A percentile compares a stretch with the other conserved stretches of the same genome.
Conservation (phyloP, 2,329 filamentous ascomycete genomes). For the Microdochium nivale region DNA sequence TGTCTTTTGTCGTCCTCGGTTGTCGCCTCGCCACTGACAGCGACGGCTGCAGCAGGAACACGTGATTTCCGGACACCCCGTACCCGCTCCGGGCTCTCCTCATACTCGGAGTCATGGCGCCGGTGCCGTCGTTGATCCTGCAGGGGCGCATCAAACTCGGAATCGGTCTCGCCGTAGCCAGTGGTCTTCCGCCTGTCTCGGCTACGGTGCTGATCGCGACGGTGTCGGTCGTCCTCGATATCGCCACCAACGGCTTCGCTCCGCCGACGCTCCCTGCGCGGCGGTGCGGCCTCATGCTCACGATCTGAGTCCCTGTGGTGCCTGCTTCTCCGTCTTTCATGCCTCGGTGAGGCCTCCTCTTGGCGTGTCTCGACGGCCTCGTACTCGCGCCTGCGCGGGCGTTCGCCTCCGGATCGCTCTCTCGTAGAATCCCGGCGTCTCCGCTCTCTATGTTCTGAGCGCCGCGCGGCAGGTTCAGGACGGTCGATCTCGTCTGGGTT, state of each 20-base stretch:
- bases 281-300: conserved; percentile 9
- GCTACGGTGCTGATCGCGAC: neutral
- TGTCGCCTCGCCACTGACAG: neutral
- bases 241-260: conserved; percentile 1
- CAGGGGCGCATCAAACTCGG: neutral
- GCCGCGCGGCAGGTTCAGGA: neutral
- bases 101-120: neutral
- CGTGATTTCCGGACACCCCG: neutral
- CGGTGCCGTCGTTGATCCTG: neutral
- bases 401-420: neutral
- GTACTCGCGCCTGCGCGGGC: neutral
- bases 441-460: neutral
- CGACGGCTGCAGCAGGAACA: neutral
- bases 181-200: neutral
- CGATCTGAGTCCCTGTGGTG: conserved; percentile 9
- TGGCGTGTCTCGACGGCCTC: neutral
- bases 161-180: neutral
- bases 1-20: neutral
- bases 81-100: neutral
- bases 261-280: conserved; percentile 7
- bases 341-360: conserved; percentile 9
- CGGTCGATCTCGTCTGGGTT: neutral
- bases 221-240: neutral
- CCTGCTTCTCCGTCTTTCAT: conserved; percentile 8
- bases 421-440: neutral